A percentile compares a stretch with the other conserved stretches of the same genome.
Evolutionary conservation across 2,329 filamentous ascomycete genomes (phyloP).

Genomic region (Fusarium incarnatum): DNA sequence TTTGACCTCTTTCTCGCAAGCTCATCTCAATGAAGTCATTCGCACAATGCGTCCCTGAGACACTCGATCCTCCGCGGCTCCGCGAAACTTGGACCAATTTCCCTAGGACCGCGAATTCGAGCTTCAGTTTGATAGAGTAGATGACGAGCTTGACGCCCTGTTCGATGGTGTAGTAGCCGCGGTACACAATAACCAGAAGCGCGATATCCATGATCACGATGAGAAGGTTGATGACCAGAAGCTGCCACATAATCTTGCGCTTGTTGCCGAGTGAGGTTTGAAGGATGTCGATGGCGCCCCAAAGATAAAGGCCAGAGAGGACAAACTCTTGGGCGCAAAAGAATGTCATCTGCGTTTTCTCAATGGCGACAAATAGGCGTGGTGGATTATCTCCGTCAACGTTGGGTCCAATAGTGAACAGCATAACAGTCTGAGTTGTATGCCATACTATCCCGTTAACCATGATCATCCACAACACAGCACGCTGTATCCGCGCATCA

Average conservation of each 20-base stretch:
- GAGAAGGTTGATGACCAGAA: constrained; percentile 24
- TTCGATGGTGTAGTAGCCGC: constrained; percentile 10
- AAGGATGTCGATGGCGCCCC: constrained; percentile 16
- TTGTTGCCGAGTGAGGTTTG: constrained; percentile 25
- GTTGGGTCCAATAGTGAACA: constrained; percentile 2
- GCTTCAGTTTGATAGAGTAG: constrained; percentile 49
- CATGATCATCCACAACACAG: constrained; percentile 26
- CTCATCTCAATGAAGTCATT: constrained; percentile 5
- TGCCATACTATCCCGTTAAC: constrained; percentile 26
- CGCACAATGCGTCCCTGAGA: not conserved
- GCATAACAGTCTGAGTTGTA: constrained; percentile 11
- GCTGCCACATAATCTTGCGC: constrained; percentile 28
- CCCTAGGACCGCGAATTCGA: constrained; percentile 53
- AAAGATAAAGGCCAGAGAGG: constrained; percentile 17
- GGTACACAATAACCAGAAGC: constrained; percentile 27
- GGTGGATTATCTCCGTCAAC: not conserved
- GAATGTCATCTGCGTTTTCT: constrained; percentile 23
- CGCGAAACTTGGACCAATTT: constrained; percentile 51
- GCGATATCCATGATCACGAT: constrained; percentile 37
- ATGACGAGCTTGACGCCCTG: constrained; percentile 24
- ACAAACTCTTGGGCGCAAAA: constrained; percentile 26
- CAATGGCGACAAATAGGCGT: constrained; percentile 4
- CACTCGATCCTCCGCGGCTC: constrained; percentile 16
- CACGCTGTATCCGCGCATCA: not conserved
- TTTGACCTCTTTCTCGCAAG: not conserved